Percentiles rank a stretch among this genome's conserved stretches.
Conservation (phyloP, 371 early-diverging fungal species). For the Saksenaea oblongispora region DNA sequence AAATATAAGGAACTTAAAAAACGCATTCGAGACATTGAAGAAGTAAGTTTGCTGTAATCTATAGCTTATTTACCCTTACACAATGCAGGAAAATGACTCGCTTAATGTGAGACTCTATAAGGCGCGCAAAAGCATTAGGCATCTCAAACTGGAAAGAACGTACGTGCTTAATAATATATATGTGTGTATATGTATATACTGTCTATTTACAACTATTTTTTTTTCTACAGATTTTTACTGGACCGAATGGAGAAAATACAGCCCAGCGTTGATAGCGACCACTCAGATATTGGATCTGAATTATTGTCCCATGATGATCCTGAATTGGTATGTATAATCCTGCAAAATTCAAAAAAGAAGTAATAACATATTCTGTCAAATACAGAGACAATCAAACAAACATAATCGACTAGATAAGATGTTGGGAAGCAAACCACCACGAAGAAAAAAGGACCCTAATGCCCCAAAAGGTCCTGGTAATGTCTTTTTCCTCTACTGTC, state of each 20-base stretch:
- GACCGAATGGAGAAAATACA: constrained; percentile 27
- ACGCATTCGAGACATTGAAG: constrained; percentile 61
- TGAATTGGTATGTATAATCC: constrained; percentile 3
- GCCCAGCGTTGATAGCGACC: constrained; percentile 22
- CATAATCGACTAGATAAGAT: constrained; percentile 4
- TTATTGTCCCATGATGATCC: constrained; percentile 21
- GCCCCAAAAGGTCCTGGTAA: constrained; percentile 71
- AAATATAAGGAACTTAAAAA: constrained; percentile 64
- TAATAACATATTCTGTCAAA: not conserved
- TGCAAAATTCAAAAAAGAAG: constrained; percentile 1
- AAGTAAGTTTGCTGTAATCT: constrained; percentile 35
- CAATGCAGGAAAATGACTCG: constrained; percentile 44
- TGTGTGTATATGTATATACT: too few species aligned
- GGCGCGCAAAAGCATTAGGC: constrained; percentile 46
- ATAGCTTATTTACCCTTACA: not conserved
- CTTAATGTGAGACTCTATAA: constrained; percentile 42
- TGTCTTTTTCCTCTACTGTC: constrained; percentile 66
- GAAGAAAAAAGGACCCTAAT: constrained; percentile 62
- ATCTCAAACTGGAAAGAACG: constrained; percentile 49
- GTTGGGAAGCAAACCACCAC: constrained; percentile 29
- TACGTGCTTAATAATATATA: constrained; percentile 25
- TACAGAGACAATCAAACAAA: constrained; percentile 7
- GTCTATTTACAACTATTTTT: not conserved
- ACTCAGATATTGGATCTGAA: constrained; percentile 29
- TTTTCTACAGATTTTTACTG: constrained; percentile 13